Conservation (phyloP, 2,329 filamentous ascomycete genomes). For the Myriosclerotinia duriaeana region DNA sequence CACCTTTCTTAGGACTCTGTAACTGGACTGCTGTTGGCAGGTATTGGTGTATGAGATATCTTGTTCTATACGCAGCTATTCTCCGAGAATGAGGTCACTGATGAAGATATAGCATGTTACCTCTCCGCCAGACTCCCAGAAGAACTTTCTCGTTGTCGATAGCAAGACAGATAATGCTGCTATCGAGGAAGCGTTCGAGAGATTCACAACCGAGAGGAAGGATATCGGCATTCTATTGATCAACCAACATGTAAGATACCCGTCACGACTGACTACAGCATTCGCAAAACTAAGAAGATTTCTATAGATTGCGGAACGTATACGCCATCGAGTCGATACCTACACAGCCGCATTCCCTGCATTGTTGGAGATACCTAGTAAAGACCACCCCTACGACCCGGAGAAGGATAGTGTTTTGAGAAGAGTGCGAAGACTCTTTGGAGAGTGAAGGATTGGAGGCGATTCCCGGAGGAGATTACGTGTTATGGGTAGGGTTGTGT, state of each 20-base stretch:
- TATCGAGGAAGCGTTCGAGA: constrained; percentile 88
- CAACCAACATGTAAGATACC: constrained; percentile 81
- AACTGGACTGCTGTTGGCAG: constrained; percentile 90
- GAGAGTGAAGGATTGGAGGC: constrained; percentile 55
- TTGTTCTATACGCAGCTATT: background rate
- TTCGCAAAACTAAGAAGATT: constrained; percentile 16
- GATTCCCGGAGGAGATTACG: constrained; percentile 15
- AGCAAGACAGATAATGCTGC: constrained; percentile 82
- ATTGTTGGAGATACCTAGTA: constrained; percentile 94
- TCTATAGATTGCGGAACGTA: constrained; percentile 82
- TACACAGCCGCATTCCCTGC: constrained; percentile 96
- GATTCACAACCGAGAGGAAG: constrained; percentile 85
- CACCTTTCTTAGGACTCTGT: constrained; percentile 75
- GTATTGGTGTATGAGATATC: constrained; percentile 73
- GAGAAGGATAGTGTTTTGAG: constrained; percentile 98
- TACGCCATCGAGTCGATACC: constrained; percentile 84
- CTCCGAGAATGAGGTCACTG: constrained; percentile 22
- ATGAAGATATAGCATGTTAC: constrained; percentile 73
- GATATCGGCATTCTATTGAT: constrained; percentile 96
- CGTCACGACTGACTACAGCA: background rate
- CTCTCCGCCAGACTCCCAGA: constrained; percentile 80
- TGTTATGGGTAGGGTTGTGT: constrained; percentile 15
- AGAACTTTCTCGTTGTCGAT: constrained; percentile 98
- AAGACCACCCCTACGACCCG: constrained; percentile 97
- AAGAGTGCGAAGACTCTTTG: constrained; percentile 73